Evolutionary conservation across 163 green algal species (phyloP).

Genomic region (Chlamydomonas reinhardtii): DNA sequence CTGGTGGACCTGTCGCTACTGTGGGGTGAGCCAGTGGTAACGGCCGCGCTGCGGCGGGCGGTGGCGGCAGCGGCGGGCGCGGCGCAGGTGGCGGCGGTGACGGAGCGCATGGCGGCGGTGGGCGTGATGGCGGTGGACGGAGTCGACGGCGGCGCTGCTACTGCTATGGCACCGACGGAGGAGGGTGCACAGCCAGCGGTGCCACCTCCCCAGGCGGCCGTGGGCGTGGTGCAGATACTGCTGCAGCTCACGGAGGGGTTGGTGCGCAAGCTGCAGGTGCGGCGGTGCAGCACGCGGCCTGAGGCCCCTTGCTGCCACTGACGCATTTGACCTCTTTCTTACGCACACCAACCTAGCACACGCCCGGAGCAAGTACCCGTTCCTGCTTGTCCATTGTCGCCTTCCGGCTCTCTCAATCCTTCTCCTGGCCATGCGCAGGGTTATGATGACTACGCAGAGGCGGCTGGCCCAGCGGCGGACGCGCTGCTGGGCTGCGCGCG

Average conservation of each 20-base stretch:
- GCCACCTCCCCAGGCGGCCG: no score
- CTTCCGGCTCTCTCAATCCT: no score
- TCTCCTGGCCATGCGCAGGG: neutral
- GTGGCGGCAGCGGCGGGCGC: neutral
- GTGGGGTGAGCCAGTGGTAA: slow-evolving; percentile 20
- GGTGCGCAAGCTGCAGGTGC: slow-evolving; percentile 12
- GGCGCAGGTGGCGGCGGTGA: neutral
- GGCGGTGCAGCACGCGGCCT: no score
- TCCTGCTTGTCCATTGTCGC: no score
- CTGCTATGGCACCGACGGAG: neutral
- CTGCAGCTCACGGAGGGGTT: slow-evolving; percentile 16
- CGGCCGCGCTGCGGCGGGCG: slow-evolving; percentile 2
- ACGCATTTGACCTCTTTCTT: neutral
- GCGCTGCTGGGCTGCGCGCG: slow-evolving; percentile 19
- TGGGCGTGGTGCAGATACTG: slow-evolving; percentile 24
- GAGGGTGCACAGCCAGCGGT: neutral
- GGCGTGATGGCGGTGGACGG: slow-evolving; percentile 5
- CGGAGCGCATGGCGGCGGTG: slow-evolving; percentile 9
- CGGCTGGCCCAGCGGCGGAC: neutral
- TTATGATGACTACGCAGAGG: neutral
- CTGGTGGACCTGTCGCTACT: slow-evolving; percentile 31
- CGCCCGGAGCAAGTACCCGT: no score
- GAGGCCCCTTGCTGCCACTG: no score
- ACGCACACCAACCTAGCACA: no score
- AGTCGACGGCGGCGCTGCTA: neutral